Base-by-base conservation (phyloP, 441 rosid genomes). In the Erodium moschatum region DNA sequence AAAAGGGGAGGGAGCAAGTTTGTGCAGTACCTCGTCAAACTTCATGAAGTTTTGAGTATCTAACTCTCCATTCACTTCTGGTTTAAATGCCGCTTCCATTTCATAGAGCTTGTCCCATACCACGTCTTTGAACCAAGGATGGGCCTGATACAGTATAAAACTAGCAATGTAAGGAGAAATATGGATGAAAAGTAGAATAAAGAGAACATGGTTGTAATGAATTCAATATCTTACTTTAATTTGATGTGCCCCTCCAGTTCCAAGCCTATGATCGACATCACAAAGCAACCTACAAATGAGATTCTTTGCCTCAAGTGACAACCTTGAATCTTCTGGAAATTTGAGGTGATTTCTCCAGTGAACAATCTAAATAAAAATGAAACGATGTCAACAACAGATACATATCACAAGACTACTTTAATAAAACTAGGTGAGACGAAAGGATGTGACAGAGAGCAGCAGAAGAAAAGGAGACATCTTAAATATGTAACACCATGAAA, bases 31-130 rank as follows among this genome's bases (percentile, higher is more conserved):
- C 81, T 90, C 98, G 74, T 93, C 98, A 79, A 90, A 93, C 82
- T 93, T 93, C 97, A 93, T 90, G 72, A 93, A 93, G 77, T 93
- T 93, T 75, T 85, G 96, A 48, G 98, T 93, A 79, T 93, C 98
- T 63, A 93, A 85, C 82, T 93, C 98, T 63, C 89, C 95, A 63
- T 85, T 89, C 74, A 93, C 90, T 85, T 90, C 95, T 61, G 98
- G 98, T 74, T 87, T 90, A 82, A 83, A 89, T 29, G 98, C 97
- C 72, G 98, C 97, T 52, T 89, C 91, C 92, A 85, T 86, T 83
- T 90, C 92, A 75, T 93, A 93, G 52, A 90, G 88, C 81, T 84
- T 87, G 74, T 89, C 97, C 98, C 98, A 93, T 64, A 73, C 77
- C 76, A 89, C 42, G n/a, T 81, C 85, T 67, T 76, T 86, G 81